Evolutionary conservation across 495 filamentous ascomycete genomes (phyloP), one percentile per base, ranked within the genome.

Genomic region (Hypoxylon rickii): DNA sequence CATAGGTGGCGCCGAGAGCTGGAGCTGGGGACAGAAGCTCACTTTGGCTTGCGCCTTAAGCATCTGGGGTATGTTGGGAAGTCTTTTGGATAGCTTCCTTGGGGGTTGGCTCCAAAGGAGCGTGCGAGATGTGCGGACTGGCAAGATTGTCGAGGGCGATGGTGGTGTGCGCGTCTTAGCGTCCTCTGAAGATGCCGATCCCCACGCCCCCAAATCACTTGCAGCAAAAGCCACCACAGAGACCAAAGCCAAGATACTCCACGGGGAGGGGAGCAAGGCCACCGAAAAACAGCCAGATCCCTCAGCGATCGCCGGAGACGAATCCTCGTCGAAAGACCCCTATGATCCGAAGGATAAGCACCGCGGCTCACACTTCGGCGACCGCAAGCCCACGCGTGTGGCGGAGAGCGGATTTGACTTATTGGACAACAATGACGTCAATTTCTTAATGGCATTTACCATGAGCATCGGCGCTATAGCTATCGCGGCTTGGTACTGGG

Each of bases 351-450:
- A 61, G 29, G 66, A 74, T 46, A 78, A 73, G 58, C 64, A 76
- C 44, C 70, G 75, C 7, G 61, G 66, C 56, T 44, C 78, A 19
- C 80, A 78, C 58, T 80, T 79, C 55, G 79, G 78, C 1, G 73
- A 81, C 26, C 74, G 73, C 32, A 83, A 82, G 58, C 83, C 86
- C 58, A 92, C 87, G 50, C 78, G 91, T 10, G 80, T 85, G 21
- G 73, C 91, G 0, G 89, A 87, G 65, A 87, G 76, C 46, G 92
- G 89, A 6, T 75, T 73, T 65, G 89, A 95, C 57, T 65, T 94
- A 61, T 73, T 97, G 54, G 90, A 94, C 66, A 98, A 98, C 62
- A 98, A 98, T 67, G 87, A 84, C 19, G 92, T 98, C 51, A 98
- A 98, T 66, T 76, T 96, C 17, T 64, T 91, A 19, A 97, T 96